Base-by-base conservation (phyloP, 1,284 basidiomycete species). In the Thelephora terrestris region DNA sequence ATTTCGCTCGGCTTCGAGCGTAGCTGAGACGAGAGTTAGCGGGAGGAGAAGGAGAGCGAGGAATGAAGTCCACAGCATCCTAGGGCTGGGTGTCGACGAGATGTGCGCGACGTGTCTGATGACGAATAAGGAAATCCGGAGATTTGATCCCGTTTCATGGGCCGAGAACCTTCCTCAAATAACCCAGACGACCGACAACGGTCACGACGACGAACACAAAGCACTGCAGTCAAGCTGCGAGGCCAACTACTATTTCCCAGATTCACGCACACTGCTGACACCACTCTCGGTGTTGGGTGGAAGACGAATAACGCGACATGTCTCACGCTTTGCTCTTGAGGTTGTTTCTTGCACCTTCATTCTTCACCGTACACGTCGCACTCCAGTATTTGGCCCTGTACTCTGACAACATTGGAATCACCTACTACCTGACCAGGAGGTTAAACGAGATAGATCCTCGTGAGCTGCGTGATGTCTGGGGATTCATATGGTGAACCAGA, bases 401-500 rank as follows among this genome's bases (percentile, higher is more conserved):
- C 67, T 78, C 88, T 7, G 87, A 93, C 71, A 91, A 91, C 64
- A 90, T 97, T 58, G 93, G 93, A 7, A 94, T 97, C 65, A 94
- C 91, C 16, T 94, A 96, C 68, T 97, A 97, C 64, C 78, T 97
- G 53, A 91, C 92, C 44, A 76, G 81, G 51, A 77, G 92, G 53
- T 81, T 97, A 61, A 75, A 77, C 53, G 77, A 81, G 50, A 78
- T 93, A 61, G 80, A 86, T 53, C 78, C 79, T 17, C 74, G 82
- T 49, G 91, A 97, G 56, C 74, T 97, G 50, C 81, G 86, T 59
- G 93, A 95, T 65, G 91, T 95, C 57, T 97, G 94, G 93, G 91
- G 92, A 18, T 94, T 96, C 65, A 79, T 97, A 64, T 96, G 91
- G 92, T 94, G 59, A 64, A 64, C 60, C 16, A 45, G 40, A 35